Evolutionary conservation across 108 stramenopile species (phyloP).

Genomic region (Nitzschia inconspicua): DNA sequence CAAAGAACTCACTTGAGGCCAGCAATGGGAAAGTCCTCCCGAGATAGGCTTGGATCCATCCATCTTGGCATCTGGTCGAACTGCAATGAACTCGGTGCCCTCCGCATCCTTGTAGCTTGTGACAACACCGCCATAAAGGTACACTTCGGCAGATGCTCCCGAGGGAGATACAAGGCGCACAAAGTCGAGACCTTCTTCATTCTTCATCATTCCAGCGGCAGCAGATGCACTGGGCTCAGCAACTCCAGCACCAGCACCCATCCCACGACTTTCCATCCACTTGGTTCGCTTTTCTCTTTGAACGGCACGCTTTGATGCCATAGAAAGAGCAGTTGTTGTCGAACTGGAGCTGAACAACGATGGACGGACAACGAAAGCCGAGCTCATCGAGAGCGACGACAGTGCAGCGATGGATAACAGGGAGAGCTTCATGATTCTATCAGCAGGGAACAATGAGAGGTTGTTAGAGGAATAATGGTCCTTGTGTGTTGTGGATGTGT

Average conservation of each 20-base stretch:
- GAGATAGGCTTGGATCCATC: slow-evolving; percentile 95
- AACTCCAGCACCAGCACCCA: slow-evolving; percentile 17
- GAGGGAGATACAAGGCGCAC: slow-evolving; percentile 56
- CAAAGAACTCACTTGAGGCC: slow-evolving; percentile 57
- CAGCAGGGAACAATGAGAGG: too few relatives aligned
- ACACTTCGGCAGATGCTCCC: slow-evolving; percentile 72
- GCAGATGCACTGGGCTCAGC: slow-evolving; percentile 18
- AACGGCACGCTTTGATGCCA: slow-evolving; percentile 49
- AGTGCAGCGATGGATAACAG: slow-evolving; percentile 31
- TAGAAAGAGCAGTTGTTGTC: slow-evolving; percentile 9
- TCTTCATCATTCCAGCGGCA: slow-evolving; percentile 60
- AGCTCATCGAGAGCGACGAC: slow-evolving; percentile 27
- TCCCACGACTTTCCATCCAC: slow-evolving; percentile 72
- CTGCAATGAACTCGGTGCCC: slow-evolving; percentile 89
- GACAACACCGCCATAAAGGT: slow-evolving; percentile 78
- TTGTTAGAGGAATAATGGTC: too few relatives aligned
- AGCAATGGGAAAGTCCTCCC: slow-evolving; percentile 94
- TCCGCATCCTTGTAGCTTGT: slow-evolving; percentile 70
- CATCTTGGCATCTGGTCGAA: slow-evolving; percentile 96
- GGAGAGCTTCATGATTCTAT: slow-evolving; percentile 62
- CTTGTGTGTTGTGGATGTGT: too few relatives aligned
- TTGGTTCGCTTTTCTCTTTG: slow-evolving; percentile 60
- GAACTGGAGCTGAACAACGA: neutral
- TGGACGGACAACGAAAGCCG: slow-evolving; percentile 40
- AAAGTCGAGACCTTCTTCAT: slow-evolving; percentile 74